Conservation (phyloP, 164 flowering plant species). For the Stephania japonica region DNA sequence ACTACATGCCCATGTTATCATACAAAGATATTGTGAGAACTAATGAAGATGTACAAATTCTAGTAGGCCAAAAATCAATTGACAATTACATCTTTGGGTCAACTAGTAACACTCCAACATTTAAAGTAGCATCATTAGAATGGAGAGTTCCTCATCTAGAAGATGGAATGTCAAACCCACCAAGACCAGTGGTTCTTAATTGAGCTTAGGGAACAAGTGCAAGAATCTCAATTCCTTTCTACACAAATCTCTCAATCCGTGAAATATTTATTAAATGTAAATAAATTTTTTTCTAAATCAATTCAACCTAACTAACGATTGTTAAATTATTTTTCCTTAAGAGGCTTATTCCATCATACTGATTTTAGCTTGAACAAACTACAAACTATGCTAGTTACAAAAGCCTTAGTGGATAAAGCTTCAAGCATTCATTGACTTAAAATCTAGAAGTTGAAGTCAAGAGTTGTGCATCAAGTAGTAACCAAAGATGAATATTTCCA, state of each 20-base stretch:
- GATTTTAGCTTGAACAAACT: no score
- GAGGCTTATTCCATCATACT: no score
- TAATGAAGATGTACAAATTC: background rate
- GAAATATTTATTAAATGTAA: conserved; percentile 79
- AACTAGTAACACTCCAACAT: conserved; percentile 94
- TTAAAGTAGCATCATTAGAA: no score
- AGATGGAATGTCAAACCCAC: no score
- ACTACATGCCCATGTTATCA: background rate
- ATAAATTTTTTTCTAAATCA: background rate
- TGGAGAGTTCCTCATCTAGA: no score
- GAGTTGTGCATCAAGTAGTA: background rate
- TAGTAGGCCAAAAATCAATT: background rate
- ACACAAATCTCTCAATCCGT: conserved; percentile 97
- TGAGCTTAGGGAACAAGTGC: conserved; percentile 96
- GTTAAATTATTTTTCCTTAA: no score
- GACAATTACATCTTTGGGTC: conserved; percentile 63
- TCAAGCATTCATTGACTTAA: no score
- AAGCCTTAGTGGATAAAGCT: no score
- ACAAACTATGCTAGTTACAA: no score
- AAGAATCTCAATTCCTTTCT: conserved; percentile 84
- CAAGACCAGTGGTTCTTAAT: conserved; percentile 89
- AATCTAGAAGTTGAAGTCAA: background rate
- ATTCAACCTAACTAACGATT: background rate
- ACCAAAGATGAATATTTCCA: background rate
- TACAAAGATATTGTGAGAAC: background rate